A percentile compares a stretch with the other conserved stretches of the same genome.
These are phyloP conservation scores for Anthracocystis panici-leucophaei DNA, from an alignment of 1,284 basidiomycete species.

Conservation along the genomic window DNA sequence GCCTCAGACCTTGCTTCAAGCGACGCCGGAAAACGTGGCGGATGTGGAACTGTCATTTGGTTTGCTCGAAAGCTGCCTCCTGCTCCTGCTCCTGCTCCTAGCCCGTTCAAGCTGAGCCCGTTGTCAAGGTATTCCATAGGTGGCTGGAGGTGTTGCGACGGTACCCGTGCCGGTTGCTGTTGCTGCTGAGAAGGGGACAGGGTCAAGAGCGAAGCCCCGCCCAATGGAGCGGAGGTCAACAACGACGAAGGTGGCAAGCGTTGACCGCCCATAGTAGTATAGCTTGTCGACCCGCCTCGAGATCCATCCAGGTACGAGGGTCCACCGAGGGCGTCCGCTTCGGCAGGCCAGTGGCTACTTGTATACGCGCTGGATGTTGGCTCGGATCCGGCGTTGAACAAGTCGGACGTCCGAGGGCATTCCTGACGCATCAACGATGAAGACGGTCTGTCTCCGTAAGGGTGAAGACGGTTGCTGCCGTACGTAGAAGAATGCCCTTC, in stretches of 20 bases:
- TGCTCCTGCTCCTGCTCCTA: background rate
- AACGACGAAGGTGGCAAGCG: conserved; percentile 6
- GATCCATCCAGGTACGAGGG: conserved; percentile 19
- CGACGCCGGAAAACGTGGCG: conserved; percentile 4
- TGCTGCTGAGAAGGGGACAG: conserved; percentile 14
- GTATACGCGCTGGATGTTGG: conserved; percentile 6
- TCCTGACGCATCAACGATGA: conserved; percentile 19
- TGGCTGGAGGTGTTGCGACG: conserved; percentile 29
- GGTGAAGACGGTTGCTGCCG: conserved; percentile 27
- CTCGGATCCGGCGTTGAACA: conserved; percentile 7
- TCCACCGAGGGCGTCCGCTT: conserved; percentile 8
- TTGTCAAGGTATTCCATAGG: conserved; percentile 20
- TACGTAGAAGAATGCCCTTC: conserved; percentile 16
- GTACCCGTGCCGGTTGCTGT: conserved; percentile 10
- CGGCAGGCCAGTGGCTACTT: conserved; percentile 22
- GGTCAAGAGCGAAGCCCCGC: conserved; percentile 11
- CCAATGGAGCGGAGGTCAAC: conserved; percentile 7
- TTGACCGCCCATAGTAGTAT: background rate
- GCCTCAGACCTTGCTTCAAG: conserved; percentile 20
- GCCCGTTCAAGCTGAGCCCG: conserved; percentile 5
- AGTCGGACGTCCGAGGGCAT: conserved; percentile 10
- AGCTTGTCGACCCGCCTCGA: conserved; percentile 5
- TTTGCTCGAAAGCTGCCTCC: conserved; percentile 10
- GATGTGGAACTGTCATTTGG: conserved; percentile 1
- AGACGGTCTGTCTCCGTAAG: conserved; percentile 28